These are phyloP conservation scores for Leptographium procerum DNA, from an alignment of 2,329 filamentous ascomycete genomes.

Conservation along the genomic window DNA sequence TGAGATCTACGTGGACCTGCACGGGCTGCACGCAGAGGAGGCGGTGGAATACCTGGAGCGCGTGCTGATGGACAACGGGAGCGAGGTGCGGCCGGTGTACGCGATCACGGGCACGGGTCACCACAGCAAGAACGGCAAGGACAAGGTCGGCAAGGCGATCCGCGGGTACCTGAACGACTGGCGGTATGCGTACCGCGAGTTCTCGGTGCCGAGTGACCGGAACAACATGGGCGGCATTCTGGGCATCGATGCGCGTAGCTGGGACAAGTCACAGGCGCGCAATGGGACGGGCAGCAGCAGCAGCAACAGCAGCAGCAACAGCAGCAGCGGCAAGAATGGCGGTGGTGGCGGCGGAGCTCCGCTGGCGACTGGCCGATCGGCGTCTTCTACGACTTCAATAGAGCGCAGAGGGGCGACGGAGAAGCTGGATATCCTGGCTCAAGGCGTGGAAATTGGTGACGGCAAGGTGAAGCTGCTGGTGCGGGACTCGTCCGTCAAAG, in stretches of 20 bases:
- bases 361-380: neutral
- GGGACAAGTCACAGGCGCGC: constrained; percentile 47
- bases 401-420: constrained; percentile 14
- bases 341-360: neutral
- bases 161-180: constrained; percentile 87
- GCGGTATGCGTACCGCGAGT: constrained; percentile 92
- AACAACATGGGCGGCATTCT: constrained; percentile 68
- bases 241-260: constrained; percentile 56
- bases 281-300: neutral
- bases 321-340: neutral
- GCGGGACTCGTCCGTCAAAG: constrained; percentile 31
- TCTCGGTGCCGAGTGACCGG: constrained; percentile 88
- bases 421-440: constrained; percentile 47
- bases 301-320: constrained; percentile 19
- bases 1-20: constrained; percentile 90
- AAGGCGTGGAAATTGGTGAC: constrained; percentile 57
- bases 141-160: constrained; percentile 93
- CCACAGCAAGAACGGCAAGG: constrained; percentile 97
- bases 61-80: constrained; percentile 71
- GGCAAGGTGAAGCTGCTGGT: constrained; percentile 56
- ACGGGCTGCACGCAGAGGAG: constrained; percentile 97
- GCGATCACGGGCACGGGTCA: constrained; percentile 95
- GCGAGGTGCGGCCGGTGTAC: constrained; percentile 68
- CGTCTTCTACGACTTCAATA: neutral
- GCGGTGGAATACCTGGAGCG: constrained; percentile 88